Evolutionary conservation across 345 rosid genomes (phyloP), one percentile per base, ranked within the genome.

Genomic region (Eucalyptus marginata): DNA sequence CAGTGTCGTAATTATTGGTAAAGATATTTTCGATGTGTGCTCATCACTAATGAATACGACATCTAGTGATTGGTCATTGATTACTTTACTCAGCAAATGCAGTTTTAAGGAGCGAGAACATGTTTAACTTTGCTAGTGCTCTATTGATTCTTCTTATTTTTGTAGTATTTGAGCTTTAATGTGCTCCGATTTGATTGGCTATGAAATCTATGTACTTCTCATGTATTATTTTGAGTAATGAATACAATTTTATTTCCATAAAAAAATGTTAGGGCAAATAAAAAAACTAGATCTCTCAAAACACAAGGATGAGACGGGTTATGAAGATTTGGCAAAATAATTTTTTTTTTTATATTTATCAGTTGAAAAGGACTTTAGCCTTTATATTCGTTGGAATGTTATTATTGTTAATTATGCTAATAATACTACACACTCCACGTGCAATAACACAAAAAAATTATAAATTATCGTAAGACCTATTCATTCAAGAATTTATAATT

Each of bases 381-480:
- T 62, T 62, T 3, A 27, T 62, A 62, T 62, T 62, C 68, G 1
- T 62, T 62, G 4, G 8, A 62, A 62, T 27, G 8, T 27, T 62
- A 22, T 62, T 62, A 8, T 62, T 62, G 33, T 62, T 62, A 52
- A 52, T 8, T 52, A 24, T 8, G 25, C 25, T 52, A 20, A 52
- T 7, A 18, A 52, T 7, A 7, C 58, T 52, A 52, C 25, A 20
- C 25, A 7, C 0, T 52, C 58, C 58, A 0, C 2, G 0, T 20
- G 25, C 25, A 52, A 52, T 10, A 18, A 52, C 58, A 18, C 8
- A 51, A 16, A 52, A 49, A 8, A 1, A 20, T 52, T 52, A 52
- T 52, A 20, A 52, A 20, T 20, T 20, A 0, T 20, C 2, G 2
- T 20, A 25, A 1, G 2, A 52, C 20, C 4, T 0, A 52, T 52